Conservation (phyloP, 1,284 basidiomycete species). For the Rugosomyces carneus region DNA sequence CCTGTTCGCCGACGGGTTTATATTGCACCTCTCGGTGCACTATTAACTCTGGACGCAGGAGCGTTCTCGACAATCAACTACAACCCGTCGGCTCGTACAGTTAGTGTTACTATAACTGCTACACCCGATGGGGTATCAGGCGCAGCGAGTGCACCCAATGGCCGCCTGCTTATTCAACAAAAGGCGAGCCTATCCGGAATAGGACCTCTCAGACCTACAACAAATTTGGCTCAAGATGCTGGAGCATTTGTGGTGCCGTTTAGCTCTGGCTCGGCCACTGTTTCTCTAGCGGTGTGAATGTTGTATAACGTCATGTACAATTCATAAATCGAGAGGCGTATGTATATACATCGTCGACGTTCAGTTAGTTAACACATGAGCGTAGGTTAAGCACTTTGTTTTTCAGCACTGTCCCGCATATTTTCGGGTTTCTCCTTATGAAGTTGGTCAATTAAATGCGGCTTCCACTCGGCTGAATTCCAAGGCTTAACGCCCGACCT, state of each 20-base stretch:
- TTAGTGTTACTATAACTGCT: constrained; percentile 37
- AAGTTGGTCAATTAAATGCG: constrained; percentile 34
- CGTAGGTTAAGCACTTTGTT: constrained; percentile 7
- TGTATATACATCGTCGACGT: constrained; percentile 7
- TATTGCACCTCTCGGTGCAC: constrained; percentile 42
- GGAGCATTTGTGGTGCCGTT: constrained; percentile 47
- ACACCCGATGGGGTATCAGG: constrained; percentile 30
- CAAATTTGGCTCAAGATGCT: constrained; percentile 33
- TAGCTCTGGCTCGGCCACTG: constrained; percentile 29
- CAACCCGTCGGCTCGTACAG: constrained; percentile 31
- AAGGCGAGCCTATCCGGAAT: constrained; percentile 37
- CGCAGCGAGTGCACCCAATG: constrained; percentile 43
- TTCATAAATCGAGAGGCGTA: neutral
- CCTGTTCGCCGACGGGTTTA: constrained; percentile 46
- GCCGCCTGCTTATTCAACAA: constrained; percentile 41
- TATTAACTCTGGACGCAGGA: constrained; percentile 48
- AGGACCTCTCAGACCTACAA: constrained; percentile 34
- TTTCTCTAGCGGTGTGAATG: constrained; percentile 24
- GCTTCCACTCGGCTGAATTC: constrained; percentile 56
- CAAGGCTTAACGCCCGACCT: constrained; percentile 60
- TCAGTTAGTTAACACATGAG: neutral
- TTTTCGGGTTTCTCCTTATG: constrained; percentile 24
- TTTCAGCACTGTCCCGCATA: constrained; percentile 11
- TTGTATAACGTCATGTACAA: neutral
- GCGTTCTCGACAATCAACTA: constrained; percentile 44